Evolutionary conservation across 768 basidiomycete species (phyloP).

Genomic region (Cyclocybe cylindracea): DNA sequence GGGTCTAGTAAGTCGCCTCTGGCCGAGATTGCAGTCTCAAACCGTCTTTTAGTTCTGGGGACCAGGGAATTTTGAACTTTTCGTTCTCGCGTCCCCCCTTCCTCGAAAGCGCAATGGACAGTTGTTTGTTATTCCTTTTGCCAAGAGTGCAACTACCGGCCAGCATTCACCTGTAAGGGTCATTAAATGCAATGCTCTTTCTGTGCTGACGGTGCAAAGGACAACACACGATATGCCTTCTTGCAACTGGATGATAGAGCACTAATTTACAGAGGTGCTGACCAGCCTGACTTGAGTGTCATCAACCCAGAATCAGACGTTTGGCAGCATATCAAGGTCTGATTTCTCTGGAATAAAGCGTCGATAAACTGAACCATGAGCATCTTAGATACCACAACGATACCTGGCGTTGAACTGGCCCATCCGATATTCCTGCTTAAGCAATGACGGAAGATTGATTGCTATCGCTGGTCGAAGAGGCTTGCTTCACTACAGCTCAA

Average conservation of each 20-base stretch:
- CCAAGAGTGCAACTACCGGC: slow-evolving; percentile 90
- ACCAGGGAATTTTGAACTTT: slow-evolving; percentile 88
- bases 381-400: slow-evolving; percentile 73
- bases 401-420: slow-evolving; percentile 95
- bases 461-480: slow-evolving; percentile 92
- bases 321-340: slow-evolving; percentile 94
- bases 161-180: slow-evolving; percentile 83
- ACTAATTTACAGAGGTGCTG: slow-evolving; percentile 91
- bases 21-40: neutral
- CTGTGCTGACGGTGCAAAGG: slow-evolving; percentile 44
- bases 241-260: slow-evolving; percentile 94
- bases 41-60: slow-evolving; percentile 76
- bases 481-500: slow-evolving; percentile 90
- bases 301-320: slow-evolving; percentile 98
- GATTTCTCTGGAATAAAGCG: neutral
- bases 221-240: slow-evolving; percentile 95
- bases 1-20: slow-evolving; percentile 57
- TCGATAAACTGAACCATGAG: neutral
- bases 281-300: slow-evolving; percentile 97
- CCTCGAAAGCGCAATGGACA: slow-evolving; percentile 60
- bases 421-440: slow-evolving; percentile 87
- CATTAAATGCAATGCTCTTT: neutral
- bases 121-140: slow-evolving; percentile 86
- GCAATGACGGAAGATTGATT: slow-evolving; percentile 86
- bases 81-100: slow-evolving; percentile 64